Evolutionary conservation across 2,329 filamentous ascomycete species (phyloP).

Genomic region (Trichoderma gracile): DNA sequence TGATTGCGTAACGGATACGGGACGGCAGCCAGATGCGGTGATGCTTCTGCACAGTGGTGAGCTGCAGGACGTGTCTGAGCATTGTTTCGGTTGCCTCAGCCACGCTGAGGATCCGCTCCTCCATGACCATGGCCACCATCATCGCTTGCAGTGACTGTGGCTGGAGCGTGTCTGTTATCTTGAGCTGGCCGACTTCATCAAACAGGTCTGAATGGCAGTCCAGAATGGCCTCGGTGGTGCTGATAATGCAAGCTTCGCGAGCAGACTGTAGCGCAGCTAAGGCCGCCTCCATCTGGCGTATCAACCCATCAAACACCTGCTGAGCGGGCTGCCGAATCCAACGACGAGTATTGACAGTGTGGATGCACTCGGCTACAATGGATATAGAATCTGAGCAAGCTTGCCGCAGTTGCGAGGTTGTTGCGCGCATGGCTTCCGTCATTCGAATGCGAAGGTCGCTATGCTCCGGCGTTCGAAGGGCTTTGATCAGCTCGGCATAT

Average conservation of each 20-base stretch:
- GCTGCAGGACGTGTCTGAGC: slow-evolving; percentile 40
- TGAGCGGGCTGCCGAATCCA: slow-evolving; percentile 35
- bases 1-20: slow-evolving; percentile 41
- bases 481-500: slow-evolving; percentile 39
- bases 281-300: slow-evolving; percentile 29
- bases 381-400: slow-evolving; percentile 32
- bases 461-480: slow-evolving; percentile 42
- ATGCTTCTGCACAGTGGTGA: slow-evolving; percentile 40
- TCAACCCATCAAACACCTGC: slow-evolving; percentile 30
- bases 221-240: slow-evolving; percentile 45
- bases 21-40: slow-evolving; percentile 47
- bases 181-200: slow-evolving; percentile 43
- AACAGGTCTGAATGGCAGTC: slow-evolving; percentile 44
- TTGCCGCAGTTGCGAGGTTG: slow-evolving; percentile 34
- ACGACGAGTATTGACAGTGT: slow-evolving; percentile 35
- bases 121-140: slow-evolving; percentile 49
- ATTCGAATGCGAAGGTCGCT: slow-evolving; percentile 38
- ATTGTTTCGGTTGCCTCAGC: slow-evolving; percentile 37
- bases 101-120: slow-evolving; percentile 44
- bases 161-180: slow-evolving; percentile 30
- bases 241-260: slow-evolving; percentile 32
- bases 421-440: slow-evolving; percentile 36
- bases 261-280: slow-evolving; percentile 34
- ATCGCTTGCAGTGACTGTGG: slow-evolving; percentile 42
- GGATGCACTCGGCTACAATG: slow-evolving; percentile 33